Evolutionary conservation across 352 stramenopile species (phyloP), one percentile per base, ranked within the genome.

Genomic region (Globisporangium polare): DNA sequence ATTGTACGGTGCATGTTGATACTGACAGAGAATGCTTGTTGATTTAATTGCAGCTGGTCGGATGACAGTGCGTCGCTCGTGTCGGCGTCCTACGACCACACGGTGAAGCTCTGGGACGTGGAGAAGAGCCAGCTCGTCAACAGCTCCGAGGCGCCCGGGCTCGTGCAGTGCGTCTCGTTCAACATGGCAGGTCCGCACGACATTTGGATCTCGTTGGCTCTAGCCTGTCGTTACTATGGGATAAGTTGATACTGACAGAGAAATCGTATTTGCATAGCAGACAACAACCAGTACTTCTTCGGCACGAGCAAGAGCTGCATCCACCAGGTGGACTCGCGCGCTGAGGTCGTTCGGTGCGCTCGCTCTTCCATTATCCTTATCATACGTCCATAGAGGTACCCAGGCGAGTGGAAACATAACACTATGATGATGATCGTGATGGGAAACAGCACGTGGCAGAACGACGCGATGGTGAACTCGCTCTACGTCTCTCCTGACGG

Each of bases 381-480:
- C 29, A 33, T 33, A 18, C 20, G 20, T 27, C 10, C 9, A 51
- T 51, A 5, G 45, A 52, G 29, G 31, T 43, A 24, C 35, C 17
- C 12, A 15, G 50, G 24, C 1, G 22, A 22, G 45, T 20, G 22
- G 12, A 33, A 33, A 52, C 45, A 52, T 52, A 33, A 52, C 45
- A 52, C 13, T 52, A 22, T 52, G 45, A 39, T 15, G 33, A 39
- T 39, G 33, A 39, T 39, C 8, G 33, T 39, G 33, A 37, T 37
- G 33, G 15, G 8, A 39, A 39, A 58, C 51, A 83, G 78, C 20
- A 79, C 78, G 37, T 95, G 88, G 81, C 73, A 83, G 26, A 95
- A 93, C 61, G 83, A 94, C 52, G 86, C 86, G 17, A 94, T 94
- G 84, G 74, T 96, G 52, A 96, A 96, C 62, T 78, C 86, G 22